Base-by-base conservation (phyloP, 2,329 filamentous ascomycete species). In the Dendryphion nanum region DNA sequence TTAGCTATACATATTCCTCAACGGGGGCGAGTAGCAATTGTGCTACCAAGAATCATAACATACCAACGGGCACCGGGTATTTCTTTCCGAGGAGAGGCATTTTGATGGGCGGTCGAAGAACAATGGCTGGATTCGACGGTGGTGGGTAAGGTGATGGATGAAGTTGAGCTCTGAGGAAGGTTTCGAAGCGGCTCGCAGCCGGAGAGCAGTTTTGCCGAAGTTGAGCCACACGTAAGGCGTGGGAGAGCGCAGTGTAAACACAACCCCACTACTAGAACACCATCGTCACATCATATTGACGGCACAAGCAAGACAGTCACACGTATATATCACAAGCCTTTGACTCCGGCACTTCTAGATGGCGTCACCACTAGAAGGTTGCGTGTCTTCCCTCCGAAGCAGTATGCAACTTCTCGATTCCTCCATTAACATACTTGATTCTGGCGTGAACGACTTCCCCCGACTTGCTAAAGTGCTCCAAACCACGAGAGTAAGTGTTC, bases 381-480 rank as follows among this genome's bases (percentile, higher is more conserved):
- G 79, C 28, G 81, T 84, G 6, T 67, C 71, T 2, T 83, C 80
- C 3, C 66, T 84, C 13, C 75, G 74, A 38, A 78, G 75, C 18
- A 82, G 78, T 37, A 76, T 83, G 53, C 74, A 78, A 40, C 65
- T 82, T 12, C 74, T 84, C 24, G 77, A 81, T 40, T 81, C 78
- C 14, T 81, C 77, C 36, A 82, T 83, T 59, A 72, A 70, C 42
- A 82, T 80, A 34, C 73, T 84, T 35, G 79, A 82, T 48, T 67
- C 73, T 20, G 79, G 79, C 37, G 77, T 83, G 31, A 77, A 72
- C 58, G 81, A 84, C 63, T 81, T 82, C 50, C 79, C 79, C 35
- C 75, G 81, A 30, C 63, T 84, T 14, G 70, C 70, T 42, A 82
- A 80, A 62, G 79, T 83, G 38, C 70, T 84, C 2, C 78, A 82